Base-by-base conservation (phyloP, 2,329 filamentous ascomycete genomes). In the Penicillium glabrum region DNA sequence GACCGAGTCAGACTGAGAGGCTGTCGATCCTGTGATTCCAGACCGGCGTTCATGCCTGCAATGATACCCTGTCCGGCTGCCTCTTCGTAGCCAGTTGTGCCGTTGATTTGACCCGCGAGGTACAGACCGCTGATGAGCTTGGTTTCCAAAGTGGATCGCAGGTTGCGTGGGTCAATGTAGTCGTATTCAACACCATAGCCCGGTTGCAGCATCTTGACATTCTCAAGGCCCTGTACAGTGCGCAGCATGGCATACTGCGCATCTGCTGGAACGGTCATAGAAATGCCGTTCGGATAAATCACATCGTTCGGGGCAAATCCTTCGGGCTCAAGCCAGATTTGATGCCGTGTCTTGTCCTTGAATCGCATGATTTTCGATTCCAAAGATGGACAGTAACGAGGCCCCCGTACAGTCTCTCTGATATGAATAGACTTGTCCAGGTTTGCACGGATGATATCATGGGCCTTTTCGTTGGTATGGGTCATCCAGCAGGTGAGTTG, bases 161-260 rank as follows among this genome's bases (percentile, higher is more conserved):
- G 82, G 65, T 89, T 89, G 51, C 95, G 88, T 19, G 95, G 95
- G 70, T 99, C 95, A 19, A 99, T 91, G 73, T 99, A 99, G 77
- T 98, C 95, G 74, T 99, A 99, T 73, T 99, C 95, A 1, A 99
- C 95, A 8, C 95, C 95, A 69, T 99, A 99, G 9, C 93, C 95
- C 1, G 93, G 89, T 69, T 98, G 93, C 7, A 96, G 83, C 93
- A 99, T 97, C 26, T 82, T 86, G 5, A 92, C 92, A 57, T 93
- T 86, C 69, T 98, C 93, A 1, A 99, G 82, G 0, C 95, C 95
- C n/a, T 79, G 83, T 53, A 99, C 89, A 0, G 91, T 96, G 54
- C 87, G 89, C n/a, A 99, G 80, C 70, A 96, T 86, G 51, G 88
- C 84, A 66, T 90, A 88, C 72, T 99, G 95, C 0, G 90, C 91